Percentiles rank a stretch among this genome's conserved stretches.
Evolutionary conservation across 176 grass and related monocot species (phyloP).

Genomic region (Carex pumila): DNA sequence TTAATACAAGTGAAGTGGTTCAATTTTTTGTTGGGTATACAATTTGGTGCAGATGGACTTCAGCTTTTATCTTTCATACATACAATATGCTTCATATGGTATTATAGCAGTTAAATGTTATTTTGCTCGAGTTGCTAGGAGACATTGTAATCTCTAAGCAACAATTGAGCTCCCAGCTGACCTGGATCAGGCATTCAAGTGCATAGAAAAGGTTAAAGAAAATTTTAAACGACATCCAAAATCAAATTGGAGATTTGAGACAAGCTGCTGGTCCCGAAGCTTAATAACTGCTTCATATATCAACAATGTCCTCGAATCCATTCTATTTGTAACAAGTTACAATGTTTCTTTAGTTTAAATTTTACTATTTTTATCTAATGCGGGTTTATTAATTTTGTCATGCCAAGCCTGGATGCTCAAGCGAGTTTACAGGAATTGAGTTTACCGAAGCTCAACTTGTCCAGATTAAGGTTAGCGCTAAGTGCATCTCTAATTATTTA

Average conservation of each 20-base stretch:
- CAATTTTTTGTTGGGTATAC: not conserved
- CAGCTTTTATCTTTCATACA: not conserved
- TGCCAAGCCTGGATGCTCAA: constrained; percentile 86
- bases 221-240: not conserved
- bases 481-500: not conserved
- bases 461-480: constrained; percentile 76
- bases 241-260: not conserved
- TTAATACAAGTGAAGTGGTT: not conserved
- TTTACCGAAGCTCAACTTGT: constrained; percentile 90
- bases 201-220: not conserved
- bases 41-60: not conserved
- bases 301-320: not conserved
- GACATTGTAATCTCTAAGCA: not conserved
- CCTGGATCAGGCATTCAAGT: not conserved
- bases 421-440: constrained; percentile 72
- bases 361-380: not conserved
- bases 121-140: not conserved
- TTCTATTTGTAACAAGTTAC: not conserved
- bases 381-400: constrained; percentile 36
- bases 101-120: not conserved
- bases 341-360: not conserved
- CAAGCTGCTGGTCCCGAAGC: not conserved
- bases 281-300: not conserved
- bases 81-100: not conserved
- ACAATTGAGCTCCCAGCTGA: not conserved